Conservation (phyloP, 2,329 filamentous ascomycete species). For the Teratosphaeria gauchensis region DNA sequence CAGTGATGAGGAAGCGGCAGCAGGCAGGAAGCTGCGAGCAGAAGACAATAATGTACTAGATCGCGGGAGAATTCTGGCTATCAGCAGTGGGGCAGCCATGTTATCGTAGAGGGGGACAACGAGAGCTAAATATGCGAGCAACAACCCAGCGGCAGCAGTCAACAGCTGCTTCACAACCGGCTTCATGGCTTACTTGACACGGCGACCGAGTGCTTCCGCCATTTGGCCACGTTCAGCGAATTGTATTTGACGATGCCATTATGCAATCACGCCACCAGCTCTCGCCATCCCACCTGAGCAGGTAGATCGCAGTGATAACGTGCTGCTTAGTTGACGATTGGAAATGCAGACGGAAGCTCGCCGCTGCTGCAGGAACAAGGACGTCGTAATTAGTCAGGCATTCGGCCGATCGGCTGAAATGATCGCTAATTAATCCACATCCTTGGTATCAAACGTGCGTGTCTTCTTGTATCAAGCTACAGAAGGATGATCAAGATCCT, state of each 20-base stretch:
- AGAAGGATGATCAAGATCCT: too few relatives aligned
- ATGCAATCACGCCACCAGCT: background rate
- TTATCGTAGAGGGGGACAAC: background rate
- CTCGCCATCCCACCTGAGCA: background rate
- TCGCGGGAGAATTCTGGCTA: slow-evolving; percentile 3
- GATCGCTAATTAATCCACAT: background rate
- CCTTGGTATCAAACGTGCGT: background rate
- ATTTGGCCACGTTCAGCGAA: background rate
- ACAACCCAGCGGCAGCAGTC: background rate
- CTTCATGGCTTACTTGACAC: background rate
- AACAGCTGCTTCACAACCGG: background rate
- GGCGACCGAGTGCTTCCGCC: too few relatives aligned
- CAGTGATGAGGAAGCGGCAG: background rate
- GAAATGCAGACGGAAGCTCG: background rate
- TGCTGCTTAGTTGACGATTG: background rate
- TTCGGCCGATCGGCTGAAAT: background rate
- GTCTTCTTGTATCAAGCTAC: too few relatives aligned
- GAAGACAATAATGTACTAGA: background rate
- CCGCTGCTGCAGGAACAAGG: background rate
- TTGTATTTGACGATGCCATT: background rate
- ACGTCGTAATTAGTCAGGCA: background rate
- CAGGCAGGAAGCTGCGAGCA: background rate
- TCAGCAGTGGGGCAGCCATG: slow-evolving; percentile 4
- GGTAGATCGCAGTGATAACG: background rate
- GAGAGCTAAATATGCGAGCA: slow-evolving; percentile 3